Base-by-base conservation (phyloP, 441 rosid genomes). In the Pelargonium myrrhifolium region DNA sequence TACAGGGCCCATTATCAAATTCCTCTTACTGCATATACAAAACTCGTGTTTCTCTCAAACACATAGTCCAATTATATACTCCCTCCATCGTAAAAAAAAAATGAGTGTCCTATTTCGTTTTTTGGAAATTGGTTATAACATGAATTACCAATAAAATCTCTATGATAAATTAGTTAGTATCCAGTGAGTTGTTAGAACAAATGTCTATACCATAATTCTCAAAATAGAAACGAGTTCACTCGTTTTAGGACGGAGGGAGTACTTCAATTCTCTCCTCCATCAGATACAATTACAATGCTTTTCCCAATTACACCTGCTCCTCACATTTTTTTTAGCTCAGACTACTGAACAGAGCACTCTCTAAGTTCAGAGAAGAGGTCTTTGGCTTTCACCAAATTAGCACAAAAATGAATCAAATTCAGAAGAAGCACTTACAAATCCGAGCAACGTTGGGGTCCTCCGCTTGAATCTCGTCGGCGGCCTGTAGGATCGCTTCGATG, bases 381-480 rank as follows among this genome's bases (percentile, higher is more conserved):
- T 2, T 26, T 26, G 31, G 31, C 31, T 39, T 39, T 39, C 9
- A 39, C 43, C 43, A 39, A 6, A 39, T 6, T 5, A 26, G 58
- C 58, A 17, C 22, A 51, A 51, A n/a, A n/a, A 15, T 51, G 15
- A 51, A 51, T 17, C 21, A 53, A 53, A 53, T 53, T 9, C 1
- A 31, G 37, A 68, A 8, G 14, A 67, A 68, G 14, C 10, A 76
- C 88, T 75, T 78, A 95, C 98, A 69, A 69, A 95, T 90, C 76
- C 99, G 81, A 7, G 97, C 95, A 68, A 92, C 87, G 63, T 21
- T 51, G 8, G 97, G 89, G 74, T 95, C 85, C 70, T 88, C 97
- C 0, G 74, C 78, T 71, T 92, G 97, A 83, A 95, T 90, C 85
- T 92, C 99, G 58, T 95, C 98, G 5, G 99, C 99, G 17, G 95